Conservation (phyloP, 108 stramenopile genomes). For the Pseudonitzschia delicatissima region DNA sequence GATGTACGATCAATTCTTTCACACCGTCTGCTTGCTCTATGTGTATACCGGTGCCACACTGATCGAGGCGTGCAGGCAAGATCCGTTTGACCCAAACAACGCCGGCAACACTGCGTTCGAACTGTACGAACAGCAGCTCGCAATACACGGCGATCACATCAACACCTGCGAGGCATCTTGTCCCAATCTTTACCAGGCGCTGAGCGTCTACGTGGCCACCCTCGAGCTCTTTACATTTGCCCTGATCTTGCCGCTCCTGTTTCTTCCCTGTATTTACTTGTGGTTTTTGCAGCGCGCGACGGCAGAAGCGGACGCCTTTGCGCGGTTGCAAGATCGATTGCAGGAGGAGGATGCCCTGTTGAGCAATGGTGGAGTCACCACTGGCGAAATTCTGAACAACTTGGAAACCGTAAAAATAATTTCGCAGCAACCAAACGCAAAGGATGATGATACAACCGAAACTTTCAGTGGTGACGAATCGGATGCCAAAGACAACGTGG, state of each 20-base stretch:
- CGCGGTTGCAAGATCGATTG: conserved; percentile 44
- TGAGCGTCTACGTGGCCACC: conserved; percentile 42
- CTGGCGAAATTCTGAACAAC: conserved; percentile 44
- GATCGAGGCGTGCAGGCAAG: conserved; percentile 49
- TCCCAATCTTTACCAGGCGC: conserved; percentile 47
- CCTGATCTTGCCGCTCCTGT: conserved; percentile 60
- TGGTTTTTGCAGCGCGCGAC: conserved; percentile 57
- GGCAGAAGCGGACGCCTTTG: conserved; percentile 41
- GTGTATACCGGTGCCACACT: conserved; percentile 55
- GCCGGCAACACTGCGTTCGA: background rate
- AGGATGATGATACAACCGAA: background rate
- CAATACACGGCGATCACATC: no score
- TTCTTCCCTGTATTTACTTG: conserved; percentile 65
- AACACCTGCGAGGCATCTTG: conserved; percentile 55
- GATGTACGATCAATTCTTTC: conserved; percentile 61
- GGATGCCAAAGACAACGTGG: background rate
- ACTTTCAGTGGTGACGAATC: background rate
- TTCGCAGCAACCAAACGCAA: background rate
- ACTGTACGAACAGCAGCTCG: conserved; percentile 7
- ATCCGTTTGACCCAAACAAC: conserved; percentile 20
- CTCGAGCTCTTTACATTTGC: conserved; percentile 56
- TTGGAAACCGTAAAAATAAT: conserved; percentile 49
- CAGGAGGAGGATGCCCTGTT: conserved; percentile 47
- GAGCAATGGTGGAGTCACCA: conserved; percentile 31
- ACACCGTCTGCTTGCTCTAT: conserved; percentile 55